A percentile compares a stretch with the other conserved stretches of the same genome.
These are phyloP conservation scores for Sclerotinia spermophila DNA, from an alignment of 2,329 filamentous ascomycete genomes.

Conservation along the genomic window DNA sequence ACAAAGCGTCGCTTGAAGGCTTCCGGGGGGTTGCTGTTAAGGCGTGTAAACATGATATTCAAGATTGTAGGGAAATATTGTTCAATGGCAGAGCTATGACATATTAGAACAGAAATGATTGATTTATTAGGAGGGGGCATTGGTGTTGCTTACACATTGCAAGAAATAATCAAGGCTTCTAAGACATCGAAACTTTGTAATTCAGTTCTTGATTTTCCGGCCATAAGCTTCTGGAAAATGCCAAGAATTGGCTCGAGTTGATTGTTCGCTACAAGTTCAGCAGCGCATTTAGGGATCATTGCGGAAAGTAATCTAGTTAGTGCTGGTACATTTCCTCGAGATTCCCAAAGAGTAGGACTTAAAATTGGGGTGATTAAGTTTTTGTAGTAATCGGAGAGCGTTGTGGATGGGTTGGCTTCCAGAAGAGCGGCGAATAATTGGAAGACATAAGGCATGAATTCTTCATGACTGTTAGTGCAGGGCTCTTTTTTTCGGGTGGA, in stretches of 20 bases:
- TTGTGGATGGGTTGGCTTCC: constrained; percentile 76
- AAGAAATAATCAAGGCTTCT: constrained; percentile 70
- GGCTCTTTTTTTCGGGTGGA: neutral
- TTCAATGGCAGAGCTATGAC: constrained; percentile 57
- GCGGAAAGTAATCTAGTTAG: constrained; percentile 79
- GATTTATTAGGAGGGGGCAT: constrained; percentile 8
- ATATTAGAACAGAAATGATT: constrained; percentile 29
- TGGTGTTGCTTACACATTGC: constrained; percentile 58
- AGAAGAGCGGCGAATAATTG: constrained; percentile 89
- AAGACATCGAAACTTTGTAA: constrained; percentile 84
- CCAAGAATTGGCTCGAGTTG: constrained; percentile 87
- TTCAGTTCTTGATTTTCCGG: constrained; percentile 61
- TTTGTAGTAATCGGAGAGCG: constrained; percentile 77
- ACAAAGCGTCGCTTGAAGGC: constrained; percentile 83
- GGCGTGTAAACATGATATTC: constrained; percentile 71
- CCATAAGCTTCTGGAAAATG: constrained; percentile 88
- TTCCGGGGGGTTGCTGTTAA: constrained; percentile 63
- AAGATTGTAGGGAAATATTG: constrained; percentile 57
- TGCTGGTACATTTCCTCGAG: constrained; percentile 87
- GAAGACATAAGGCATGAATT: constrained; percentile 96
- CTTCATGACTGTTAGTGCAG: constrained; percentile 45
- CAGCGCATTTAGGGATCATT: constrained; percentile 73
- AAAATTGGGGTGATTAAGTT: constrained; percentile 74
- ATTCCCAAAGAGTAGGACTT: constrained; percentile 82
- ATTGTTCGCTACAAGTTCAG: constrained; percentile 70